Percentiles rank a stretch among this genome's conserved stretches.
Evolutionary conservation across 108 stramenopile genomes (phyloP).

Genomic region (Skeletonema tropicum): DNA sequence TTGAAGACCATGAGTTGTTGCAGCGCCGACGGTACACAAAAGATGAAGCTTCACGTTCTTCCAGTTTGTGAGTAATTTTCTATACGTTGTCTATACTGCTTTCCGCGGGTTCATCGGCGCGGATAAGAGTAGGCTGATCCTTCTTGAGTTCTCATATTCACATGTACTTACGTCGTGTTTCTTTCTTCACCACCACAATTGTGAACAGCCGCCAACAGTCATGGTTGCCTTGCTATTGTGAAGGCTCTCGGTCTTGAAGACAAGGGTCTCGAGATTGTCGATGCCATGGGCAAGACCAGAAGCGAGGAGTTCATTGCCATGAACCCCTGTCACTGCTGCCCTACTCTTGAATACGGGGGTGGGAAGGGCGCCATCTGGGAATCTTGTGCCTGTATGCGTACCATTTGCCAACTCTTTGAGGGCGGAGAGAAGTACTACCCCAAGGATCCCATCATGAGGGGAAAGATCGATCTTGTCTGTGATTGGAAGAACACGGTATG

Average conservation of each 20-base stretch:
- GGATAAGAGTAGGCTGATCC: neutral
- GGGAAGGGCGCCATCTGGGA: constrained; percentile 46
- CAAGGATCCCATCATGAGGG: constrained; percentile 27
- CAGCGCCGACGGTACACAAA: neutral
- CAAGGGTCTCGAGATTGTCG: constrained; percentile 29
- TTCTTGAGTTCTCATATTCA: neutral
- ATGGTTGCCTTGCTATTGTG: constrained; percentile 39
- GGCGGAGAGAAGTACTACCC: constrained; percentile 44
- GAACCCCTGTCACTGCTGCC: constrained; percentile 47
- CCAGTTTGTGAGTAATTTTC: neutral
- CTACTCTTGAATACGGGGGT: constrained; percentile 42
- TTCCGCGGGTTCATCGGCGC: too few species aligned
- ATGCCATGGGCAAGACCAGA: constrained; percentile 52
- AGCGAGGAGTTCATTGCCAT: constrained; percentile 50
- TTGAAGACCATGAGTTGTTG: neutral
- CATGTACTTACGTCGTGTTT: neutral
- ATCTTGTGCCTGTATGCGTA: constrained; percentile 46
- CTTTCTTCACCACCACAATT: neutral
- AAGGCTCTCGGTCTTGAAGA: constrained; percentile 33
- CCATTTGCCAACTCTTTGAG: constrained; percentile 32
- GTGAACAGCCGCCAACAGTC: constrained; percentile 41
- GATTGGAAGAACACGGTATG: constrained; percentile 38
- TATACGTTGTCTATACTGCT: too few species aligned
- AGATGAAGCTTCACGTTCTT: constrained; percentile 5
- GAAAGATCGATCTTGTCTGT: constrained; percentile 47